Evolutionary conservation across 306 rosid species (phyloP).

Genomic region (Glycine soja): DNA sequence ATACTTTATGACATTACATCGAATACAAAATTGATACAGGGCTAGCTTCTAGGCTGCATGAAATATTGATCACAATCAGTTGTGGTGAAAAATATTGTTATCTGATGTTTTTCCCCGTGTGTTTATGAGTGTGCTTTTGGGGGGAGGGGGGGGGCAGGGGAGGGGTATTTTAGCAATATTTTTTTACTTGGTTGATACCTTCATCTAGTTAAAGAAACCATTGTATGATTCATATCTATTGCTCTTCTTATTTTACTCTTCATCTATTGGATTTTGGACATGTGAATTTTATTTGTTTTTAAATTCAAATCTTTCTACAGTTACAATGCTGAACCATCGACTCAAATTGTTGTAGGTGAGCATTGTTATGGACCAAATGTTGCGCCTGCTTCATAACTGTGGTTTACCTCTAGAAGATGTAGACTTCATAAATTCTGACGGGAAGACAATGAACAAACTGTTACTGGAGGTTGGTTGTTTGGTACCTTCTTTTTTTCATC

Average conservation of each 20-base stretch:
- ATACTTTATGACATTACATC: neutral
- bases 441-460: slow-evolving; percentile 92
- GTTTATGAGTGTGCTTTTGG: neutral
- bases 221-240: neutral
- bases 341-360: slow-evolving; percentile 72
- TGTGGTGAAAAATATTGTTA: slow-evolving; percentile 10
- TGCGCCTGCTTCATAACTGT: slow-evolving; percentile 86
- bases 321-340: slow-evolving; percentile 1
- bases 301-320: neutral
- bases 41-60: slow-evolving; percentile 14
- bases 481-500: slow-evolving; percentile 8
- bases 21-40: neutral
- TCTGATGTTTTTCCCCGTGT: neutral
- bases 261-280: slow-evolving; percentile 1
- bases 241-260: slow-evolving; percentile 17
- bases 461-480: slow-evolving; percentile 73
- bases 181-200: slow-evolving; percentile 2
- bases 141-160: neutral
- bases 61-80: slow-evolving; percentile 10
- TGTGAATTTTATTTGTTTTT: neutral
- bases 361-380: slow-evolving; percentile 99
- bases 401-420: slow-evolving; percentile 88
- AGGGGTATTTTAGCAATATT: neutral
- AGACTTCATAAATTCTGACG: slow-evolving; percentile 91
- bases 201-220: slow-evolving; percentile 8